Base-by-base conservation (phyloP, 192 early-diverging fungal species). In the Backusella psychrophila region DNA sequence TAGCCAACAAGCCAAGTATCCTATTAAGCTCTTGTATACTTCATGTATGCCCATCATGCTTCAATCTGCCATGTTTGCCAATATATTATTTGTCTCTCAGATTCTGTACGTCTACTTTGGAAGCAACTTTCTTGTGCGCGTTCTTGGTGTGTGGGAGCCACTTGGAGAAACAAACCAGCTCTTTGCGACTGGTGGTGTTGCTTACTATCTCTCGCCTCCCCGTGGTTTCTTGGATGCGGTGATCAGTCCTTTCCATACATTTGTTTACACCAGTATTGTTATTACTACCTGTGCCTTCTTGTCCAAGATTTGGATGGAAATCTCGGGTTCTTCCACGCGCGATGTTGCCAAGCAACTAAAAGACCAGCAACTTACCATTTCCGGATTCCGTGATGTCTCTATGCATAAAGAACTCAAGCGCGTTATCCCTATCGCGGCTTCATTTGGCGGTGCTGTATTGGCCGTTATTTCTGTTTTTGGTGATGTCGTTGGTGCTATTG, bases 21-120 rank as follows among this genome's bases (percentile, higher is more conserved):
- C 98, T 67, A 91, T 99, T 91, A 99, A 99, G 90, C 89, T 99
- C 65, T 98, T 99, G 87, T 99, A 99, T 90, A 99, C 98, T 39
- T 98, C 97, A 74, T 99, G 97, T 88, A 99, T 99, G 98, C 95
- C 98, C 65, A 96, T 99, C 79, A 99, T 99, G 98, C 92, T 98
- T 73, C 97, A 98, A 86, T 98, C 96, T 34, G 95, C 98, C 44
- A 87, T 99, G 73, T 93, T 95, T 66, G 96, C 96, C 72, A 95
- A 99, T 80, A 89, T 97, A 72, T 98, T 97, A 83, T 93, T 99
- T 87, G 93, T 98, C 83, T 98, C 96, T 46, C 98, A 99, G 91
- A 88, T 98, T 82, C 87, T 99, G 75, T 98, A 94, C 91, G 95
- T 92, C 85, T 86, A 96, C 67, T 99, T 97, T 90, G 97, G 96